Evolutionary conservation across 1,139 yeast genomes (phyloP).

Genomic region (Hemisphaericaspora xylanilytica): DNA sequence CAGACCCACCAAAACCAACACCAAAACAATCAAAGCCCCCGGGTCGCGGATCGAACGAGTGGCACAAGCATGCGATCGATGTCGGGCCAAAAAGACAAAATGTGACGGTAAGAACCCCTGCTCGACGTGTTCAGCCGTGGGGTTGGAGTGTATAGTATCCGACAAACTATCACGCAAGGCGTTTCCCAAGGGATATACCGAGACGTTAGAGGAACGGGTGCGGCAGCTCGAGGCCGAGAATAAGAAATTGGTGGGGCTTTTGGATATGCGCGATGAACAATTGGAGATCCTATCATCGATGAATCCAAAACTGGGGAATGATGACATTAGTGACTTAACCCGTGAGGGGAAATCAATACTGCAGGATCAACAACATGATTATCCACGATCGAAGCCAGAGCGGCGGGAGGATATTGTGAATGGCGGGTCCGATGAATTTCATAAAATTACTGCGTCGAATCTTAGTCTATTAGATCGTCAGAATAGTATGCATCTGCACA

Average conservation of each 20-base stretch:
- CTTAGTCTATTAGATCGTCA: slow-evolving; percentile 17
- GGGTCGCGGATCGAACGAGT: slow-evolving; percentile 57
- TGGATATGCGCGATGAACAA: slow-evolving; percentile 64
- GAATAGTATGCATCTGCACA: slow-evolving; percentile 17
- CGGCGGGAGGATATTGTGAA: no score
- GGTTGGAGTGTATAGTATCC: slow-evolving; percentile 45
- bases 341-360: no score
- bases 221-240: slow-evolving; percentile 47
- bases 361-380: no score
- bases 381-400: background rate
- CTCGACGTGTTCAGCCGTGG: slow-evolving; percentile 42
- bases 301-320: no score
- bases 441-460: slow-evolving; percentile 19
- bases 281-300: slow-evolving; percentile 35
- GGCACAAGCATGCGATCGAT: slow-evolving; percentile 86
- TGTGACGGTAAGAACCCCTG: slow-evolving; percentile 68
- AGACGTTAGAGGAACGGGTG: slow-evolving; percentile 45
- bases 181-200: slow-evolving; percentile 51
- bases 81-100: slow-evolving; percentile 75
- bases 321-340: no score
- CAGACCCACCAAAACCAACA: slow-evolving; percentile 21
- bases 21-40: slow-evolving; percentile 63
- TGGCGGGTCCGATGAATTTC: slow-evolving; percentile 5
- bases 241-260: slow-evolving; percentile 43
- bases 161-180: slow-evolving; percentile 46